Evolutionary conservation across 179 eudicot genomes (phyloP).

Genomic region (Silene vulgaris): DNA sequence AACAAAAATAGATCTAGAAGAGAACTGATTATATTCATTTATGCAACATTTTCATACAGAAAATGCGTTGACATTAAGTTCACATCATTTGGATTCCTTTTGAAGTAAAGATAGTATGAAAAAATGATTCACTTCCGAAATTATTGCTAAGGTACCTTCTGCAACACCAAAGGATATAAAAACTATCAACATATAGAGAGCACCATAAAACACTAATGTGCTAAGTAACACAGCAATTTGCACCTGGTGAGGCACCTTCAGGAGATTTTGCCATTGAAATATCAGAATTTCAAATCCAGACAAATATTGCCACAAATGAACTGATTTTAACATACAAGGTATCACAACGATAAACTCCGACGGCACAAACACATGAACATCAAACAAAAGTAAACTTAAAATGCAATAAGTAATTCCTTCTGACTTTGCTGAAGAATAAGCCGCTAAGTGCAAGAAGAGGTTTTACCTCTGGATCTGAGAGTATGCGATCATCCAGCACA

Average conservation of each 20-base stretch:
- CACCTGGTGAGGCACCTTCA: conserved; percentile 6
- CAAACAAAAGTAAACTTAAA: background rate
- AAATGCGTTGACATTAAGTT: background rate
- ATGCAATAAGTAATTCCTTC: background rate
- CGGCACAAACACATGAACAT: background rate
- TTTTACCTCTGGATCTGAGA: conserved; percentile 75
- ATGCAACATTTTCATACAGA: background rate
- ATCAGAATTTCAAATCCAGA: background rate
- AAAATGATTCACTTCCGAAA: background rate
- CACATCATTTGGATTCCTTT: background rate
- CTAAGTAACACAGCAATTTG: background rate
- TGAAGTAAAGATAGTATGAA: background rate
- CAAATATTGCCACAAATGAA: background rate
- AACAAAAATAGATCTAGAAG: background rate
- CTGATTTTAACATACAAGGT: background rate
- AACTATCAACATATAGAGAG: background rate
- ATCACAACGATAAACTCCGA: background rate
- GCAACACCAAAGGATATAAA: conserved; percentile 1
- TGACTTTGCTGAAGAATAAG: background rate
- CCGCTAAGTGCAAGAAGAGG: background rate
- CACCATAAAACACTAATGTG: background rate
- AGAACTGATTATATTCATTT: background rate
- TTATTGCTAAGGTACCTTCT: background rate
- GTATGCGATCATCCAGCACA: conserved; percentile 77
- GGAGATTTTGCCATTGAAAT: background rate